phyloP scores from a whole-genome alignment of 169 alveolate genomes.

The Babesia ovis region DNA sequence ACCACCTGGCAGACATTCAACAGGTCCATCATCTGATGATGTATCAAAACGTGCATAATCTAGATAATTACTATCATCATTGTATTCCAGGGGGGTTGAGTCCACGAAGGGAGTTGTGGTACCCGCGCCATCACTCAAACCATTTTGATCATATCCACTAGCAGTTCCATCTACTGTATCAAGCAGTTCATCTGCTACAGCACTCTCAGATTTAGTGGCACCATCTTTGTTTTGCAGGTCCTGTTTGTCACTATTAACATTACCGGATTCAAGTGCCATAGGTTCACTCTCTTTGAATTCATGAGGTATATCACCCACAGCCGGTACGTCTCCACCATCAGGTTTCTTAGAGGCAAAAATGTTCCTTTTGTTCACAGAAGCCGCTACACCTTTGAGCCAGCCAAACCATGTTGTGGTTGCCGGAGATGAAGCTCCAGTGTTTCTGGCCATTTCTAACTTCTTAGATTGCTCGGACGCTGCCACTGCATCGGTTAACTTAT shows the following conservation, averaged over 20 bases:
- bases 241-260: neutral
- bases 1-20: constrained; percentile 75
- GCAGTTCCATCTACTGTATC: no score
- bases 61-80: neutral
- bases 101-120: constrained; percentile 2
- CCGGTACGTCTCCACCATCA: neutral
- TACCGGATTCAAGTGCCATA: neutral
- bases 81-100: neutral
- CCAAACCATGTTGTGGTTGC: constrained; percentile 66
- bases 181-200: neutral
- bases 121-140: neutral
- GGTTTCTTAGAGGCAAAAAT: neutral
- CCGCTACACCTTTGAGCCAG: constrained; percentile 42
- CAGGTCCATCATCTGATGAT: constrained; percentile 26
- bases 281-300: no score
- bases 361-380: constrained; percentile 15
- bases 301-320: constrained; percentile 17
- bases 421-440: constrained; percentile 13
- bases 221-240: neutral
- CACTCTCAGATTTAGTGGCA: neutral
- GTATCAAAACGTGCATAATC: neutral
- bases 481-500: constrained; percentile 51
- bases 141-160: neutral
- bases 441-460: constrained; percentile 12
- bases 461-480: constrained; percentile 41